Base-by-base conservation (phyloP, 148 eudicot species). In the Nepenthes gracilis region DNA sequence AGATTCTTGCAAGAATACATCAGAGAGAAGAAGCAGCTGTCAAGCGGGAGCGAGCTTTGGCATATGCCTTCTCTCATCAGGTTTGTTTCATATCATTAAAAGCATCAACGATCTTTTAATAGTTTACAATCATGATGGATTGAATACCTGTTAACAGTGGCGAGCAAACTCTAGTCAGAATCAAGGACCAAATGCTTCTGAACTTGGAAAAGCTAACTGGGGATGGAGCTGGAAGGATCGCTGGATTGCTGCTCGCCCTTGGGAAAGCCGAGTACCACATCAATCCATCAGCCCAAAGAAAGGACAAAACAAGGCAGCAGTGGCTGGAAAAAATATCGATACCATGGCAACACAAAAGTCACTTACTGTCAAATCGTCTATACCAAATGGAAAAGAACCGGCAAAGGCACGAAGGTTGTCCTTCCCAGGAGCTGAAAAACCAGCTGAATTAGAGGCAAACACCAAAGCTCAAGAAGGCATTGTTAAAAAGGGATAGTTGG, bases 221-320 rank as follows among this genome's bases (percentile, higher is more conserved):
- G 99, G 90, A 38, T 94, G 99, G 99, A 94, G 99, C 77, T 94
- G 99, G 97, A 89, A 71, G 67, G 99, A 89, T 57, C 81, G 97
- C 32, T 93, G 99, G 99, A 78, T 93, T 11, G 95, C 85, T 64
- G 97, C 88, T 73, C 87, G 92, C 5, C 97, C 99, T 64, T 93
- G 97, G 96, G 99, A 93, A 82, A 93, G 65, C 58, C 79, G 84
- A 70, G 70, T 70, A 38, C 71, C 64, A 58, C 38, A 72, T 58
- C 73, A 76, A 53, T 64, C 72, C 33, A 34, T 36, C 48, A 74
- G 74, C 74, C 83, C 87, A 40, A 76, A 71, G 60, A 86, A 73
- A 68, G 70, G 60, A 45, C 57, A 43, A 23, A 75, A 53, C 47
- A 70, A 59, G 59, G 45, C 61, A 33, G 50, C 75, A 52, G 70